These are phyloP conservation scores for Saccharomyces pastorianus DNA, from an alignment of 1,139 yeast species.

Conservation along the genomic window DNA sequence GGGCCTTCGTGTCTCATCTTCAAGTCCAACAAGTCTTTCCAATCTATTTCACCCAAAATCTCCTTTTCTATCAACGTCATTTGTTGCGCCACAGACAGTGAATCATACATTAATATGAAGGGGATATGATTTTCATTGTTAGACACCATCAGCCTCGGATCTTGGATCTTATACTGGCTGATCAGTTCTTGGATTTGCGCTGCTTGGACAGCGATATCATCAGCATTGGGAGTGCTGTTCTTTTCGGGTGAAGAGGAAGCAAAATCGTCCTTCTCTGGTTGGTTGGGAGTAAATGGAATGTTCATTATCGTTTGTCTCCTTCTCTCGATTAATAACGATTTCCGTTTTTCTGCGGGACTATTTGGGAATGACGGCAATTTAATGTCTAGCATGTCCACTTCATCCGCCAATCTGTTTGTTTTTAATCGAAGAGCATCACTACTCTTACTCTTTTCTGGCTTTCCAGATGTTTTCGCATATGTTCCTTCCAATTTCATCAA, in stretches of 20 bases:
- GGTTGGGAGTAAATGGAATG: conserved; percentile 17
- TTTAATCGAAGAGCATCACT: conserved; percentile 5
- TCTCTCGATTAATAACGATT: conserved; percentile 32
- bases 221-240: conserved; percentile 6
- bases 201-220: conserved; percentile 9
- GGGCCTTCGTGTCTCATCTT: conserved; percentile 62
- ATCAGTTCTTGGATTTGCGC: conserved; percentile 21
- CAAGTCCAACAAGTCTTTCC: conserved; percentile 81
- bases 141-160: conserved; percentile 19
- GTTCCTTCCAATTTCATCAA: conserved; percentile 71
- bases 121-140: conserved; percentile 53
- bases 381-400: conserved; percentile 30
- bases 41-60: conserved; percentile 74
- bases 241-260: conserved; percentile 18
- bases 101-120: conserved; percentile 64
- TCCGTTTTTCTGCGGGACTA: conserved; percentile 22
- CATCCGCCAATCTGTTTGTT: conserved; percentile 21
- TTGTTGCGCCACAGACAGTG: conserved; percentile 63
- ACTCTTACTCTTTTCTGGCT: conserved; percentile 2
- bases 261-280: conserved; percentile 2
- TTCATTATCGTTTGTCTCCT: conserved; percentile 34
- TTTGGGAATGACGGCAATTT: conserved; percentile 12
- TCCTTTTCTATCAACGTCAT: conserved; percentile 82
- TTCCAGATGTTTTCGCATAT: conserved; percentile 18
- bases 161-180: conserved; percentile 21